phyloP scores from a whole-genome alignment of 768 basidiomycete genomes.

The Phylloporus arenicola region DNA sequence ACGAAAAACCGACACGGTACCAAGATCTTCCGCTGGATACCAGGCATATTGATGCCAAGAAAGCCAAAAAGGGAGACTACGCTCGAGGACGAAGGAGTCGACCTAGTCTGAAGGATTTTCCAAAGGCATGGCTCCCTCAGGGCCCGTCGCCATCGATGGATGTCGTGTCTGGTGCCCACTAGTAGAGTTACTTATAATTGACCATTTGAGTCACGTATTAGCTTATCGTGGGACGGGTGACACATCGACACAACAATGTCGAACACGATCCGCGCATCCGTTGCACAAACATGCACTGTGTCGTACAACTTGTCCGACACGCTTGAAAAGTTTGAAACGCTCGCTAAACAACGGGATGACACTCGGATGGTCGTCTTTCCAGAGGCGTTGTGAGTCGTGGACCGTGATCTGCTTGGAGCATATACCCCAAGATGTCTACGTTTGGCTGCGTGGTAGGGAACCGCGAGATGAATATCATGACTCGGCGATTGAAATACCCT shows the following conservation, averaged over 20 bases:
- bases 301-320: slow-evolving; percentile 43
- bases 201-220: not conserved
- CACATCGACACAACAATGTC: slow-evolving; percentile 12
- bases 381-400: slow-evolving; percentile 47
- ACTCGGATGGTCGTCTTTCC: slow-evolving; percentile 51
- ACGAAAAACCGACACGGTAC: slow-evolving; percentile 39
- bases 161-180: not conserved
- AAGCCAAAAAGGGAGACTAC: slow-evolving; percentile 71
- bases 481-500: slow-evolving; percentile 55
- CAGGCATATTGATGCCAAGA: slow-evolving; percentile 65
- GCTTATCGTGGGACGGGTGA: not conserved
- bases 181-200: slow-evolving; percentile 6
- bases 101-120: slow-evolving; percentile 76
- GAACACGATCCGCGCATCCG: slow-evolving; percentile 43
- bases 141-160: slow-evolving; percentile 4
- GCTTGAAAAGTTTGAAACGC: slow-evolving; percentile 43
- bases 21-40: slow-evolving; percentile 72
- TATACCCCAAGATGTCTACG: slow-evolving; percentile 54
- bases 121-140: slow-evolving; percentile 73
- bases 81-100: slow-evolving; percentile 48
- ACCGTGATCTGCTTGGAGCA: slow-evolving; percentile 24
- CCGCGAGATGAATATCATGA: slow-evolving; percentile 50
- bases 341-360: slow-evolving; percentile 43
- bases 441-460: slow-evolving; percentile 43
- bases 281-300: slow-evolving; percentile 47